These are phyloP conservation scores for Chrysosporium queenslandicum DNA, from an alignment of 2,329 filamentous ascomycete genomes.

Conservation along the genomic window DNA sequence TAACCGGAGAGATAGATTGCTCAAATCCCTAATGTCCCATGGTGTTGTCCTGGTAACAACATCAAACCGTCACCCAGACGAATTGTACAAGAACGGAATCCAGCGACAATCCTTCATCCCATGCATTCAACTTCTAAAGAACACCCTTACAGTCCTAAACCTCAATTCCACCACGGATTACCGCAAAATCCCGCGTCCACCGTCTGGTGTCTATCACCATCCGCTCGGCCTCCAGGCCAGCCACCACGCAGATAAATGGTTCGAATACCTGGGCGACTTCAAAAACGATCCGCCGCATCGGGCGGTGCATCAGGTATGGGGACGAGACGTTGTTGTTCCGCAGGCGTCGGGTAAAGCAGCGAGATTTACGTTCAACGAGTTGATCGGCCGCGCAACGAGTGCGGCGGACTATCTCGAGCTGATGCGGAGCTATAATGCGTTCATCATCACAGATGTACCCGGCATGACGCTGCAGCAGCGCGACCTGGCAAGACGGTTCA, in stretches of 20 bases:
- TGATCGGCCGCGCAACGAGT: conserved; percentile 78
- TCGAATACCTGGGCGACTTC: conserved; percentile 81
- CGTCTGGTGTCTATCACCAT: conserved; percentile 87
- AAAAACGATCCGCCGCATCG: conserved; percentile 63
- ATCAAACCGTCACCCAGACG: conserved; percentile 89
- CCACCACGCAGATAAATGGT: conserved; percentile 87
- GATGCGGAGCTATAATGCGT: conserved; percentile 79
- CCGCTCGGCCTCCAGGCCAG: conserved; percentile 68
- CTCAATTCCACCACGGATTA: conserved; percentile 94
- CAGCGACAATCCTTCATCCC: conserved; percentile 92
- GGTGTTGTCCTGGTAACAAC: conserved; percentile 96
- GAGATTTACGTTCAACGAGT: conserved; percentile 83
- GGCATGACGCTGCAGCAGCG: conserved; percentile 80
- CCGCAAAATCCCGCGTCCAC: conserved; percentile 86
- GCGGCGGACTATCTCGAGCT: conserved; percentile 94
- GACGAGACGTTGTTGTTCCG: conserved; percentile 77
- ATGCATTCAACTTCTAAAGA: conserved; percentile 84
- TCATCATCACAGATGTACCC: conserved; percentile 82
- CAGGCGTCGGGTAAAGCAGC: conserved; percentile 78
- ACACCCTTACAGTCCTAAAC: conserved; percentile 76
- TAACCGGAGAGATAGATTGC: conserved; percentile 43
- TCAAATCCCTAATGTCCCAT: conserved; percentile 88
- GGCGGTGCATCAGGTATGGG: conserved; percentile 81
- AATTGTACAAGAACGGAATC: conserved; percentile 96
- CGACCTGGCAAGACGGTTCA: conserved; percentile 84